These are phyloP conservation scores for Solanum dulcamara DNA, from an alignment of 257 asterid species.

Conservation along the genomic window DNA sequence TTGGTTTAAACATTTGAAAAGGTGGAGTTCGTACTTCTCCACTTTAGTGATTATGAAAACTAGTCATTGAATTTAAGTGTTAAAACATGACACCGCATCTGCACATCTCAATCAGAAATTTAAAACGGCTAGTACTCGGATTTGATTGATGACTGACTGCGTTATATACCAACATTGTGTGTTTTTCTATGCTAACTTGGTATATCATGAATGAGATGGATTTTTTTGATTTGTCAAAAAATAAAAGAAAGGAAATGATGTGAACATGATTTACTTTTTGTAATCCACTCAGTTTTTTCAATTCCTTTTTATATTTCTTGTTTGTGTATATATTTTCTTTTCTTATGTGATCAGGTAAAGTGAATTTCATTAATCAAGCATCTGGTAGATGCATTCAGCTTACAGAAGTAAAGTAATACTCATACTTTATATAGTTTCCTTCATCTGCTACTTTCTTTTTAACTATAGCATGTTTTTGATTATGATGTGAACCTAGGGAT, in stretches of 20 bases:
- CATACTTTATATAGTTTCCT: background rate
- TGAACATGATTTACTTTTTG: background rate
- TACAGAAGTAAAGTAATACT: background rate
- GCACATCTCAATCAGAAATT: background rate
- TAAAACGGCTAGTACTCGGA: background rate
- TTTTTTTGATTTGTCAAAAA: background rate
- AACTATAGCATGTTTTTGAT: background rate
- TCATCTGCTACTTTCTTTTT: background rate
- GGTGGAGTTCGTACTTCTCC: background rate
- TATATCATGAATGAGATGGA: background rate
- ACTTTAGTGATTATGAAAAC: background rate
- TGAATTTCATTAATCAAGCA: background rate
- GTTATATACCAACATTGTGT: background rate
- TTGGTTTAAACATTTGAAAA: background rate
- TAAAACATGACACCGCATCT: background rate
- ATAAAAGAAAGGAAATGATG: background rate
- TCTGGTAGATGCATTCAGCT: background rate
- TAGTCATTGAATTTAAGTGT: background rate
- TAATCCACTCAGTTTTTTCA: background rate
- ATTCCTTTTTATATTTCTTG: background rate
- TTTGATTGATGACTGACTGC: background rate
- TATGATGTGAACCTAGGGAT: background rate
- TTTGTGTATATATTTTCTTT: background rate
- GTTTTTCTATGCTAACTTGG: background rate
- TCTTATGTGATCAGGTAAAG: background rate